Evolutionary conservation across 306 rosid species (phyloP).

Genomic region (Castanopsis chinensis): DNA sequence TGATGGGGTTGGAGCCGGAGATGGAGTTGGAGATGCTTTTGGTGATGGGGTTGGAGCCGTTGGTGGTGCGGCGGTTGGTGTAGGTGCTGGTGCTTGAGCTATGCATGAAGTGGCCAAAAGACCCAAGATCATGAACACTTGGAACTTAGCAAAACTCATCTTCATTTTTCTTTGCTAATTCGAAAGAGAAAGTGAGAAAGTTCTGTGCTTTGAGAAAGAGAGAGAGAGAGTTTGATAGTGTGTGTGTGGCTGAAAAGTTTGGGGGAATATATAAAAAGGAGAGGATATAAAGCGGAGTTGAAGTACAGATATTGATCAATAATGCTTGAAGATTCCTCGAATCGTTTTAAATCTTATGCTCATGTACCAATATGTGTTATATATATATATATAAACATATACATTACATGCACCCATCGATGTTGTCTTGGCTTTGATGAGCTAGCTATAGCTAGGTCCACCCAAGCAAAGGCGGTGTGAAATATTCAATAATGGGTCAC

Average conservation of each 20-base stretch:
- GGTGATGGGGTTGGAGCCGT: slow-evolving; percentile 29
- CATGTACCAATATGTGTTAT: not conserved
- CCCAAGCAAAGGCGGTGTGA: slow-evolving; percentile 23
- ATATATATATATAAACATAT: not conserved
- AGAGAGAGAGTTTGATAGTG: not conserved
- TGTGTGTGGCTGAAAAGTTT: not conserved
- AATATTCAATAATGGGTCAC: slow-evolving; percentile 28
- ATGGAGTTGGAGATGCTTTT: slow-evolving; percentile 7
- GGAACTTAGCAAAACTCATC: slow-evolving; percentile 47
- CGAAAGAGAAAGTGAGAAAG: slow-evolving; percentile 8
- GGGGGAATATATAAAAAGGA: slow-evolving; percentile 35
- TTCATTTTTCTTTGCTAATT: slow-evolving; percentile 12
- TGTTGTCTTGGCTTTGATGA: not conserved
- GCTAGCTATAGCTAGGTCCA: no score
- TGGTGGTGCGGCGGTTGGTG: slow-evolving; percentile 43
- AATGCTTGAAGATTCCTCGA: slow-evolving; percentile 47
- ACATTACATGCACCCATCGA: not conserved
- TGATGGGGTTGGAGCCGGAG: slow-evolving; percentile 28
- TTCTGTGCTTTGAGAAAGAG: not conserved
- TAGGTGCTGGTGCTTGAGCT: slow-evolving; percentile 65
- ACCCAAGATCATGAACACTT: slow-evolving; percentile 48
- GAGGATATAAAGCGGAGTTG: slow-evolving; percentile 19
- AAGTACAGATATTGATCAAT: slow-evolving; percentile 41
- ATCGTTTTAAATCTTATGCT: slow-evolving; percentile 1
- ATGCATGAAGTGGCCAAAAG: slow-evolving; percentile 63